Conservation (phyloP, 192 early-diverging fungal species). For the Pecoramyces ruminantium region DNA sequence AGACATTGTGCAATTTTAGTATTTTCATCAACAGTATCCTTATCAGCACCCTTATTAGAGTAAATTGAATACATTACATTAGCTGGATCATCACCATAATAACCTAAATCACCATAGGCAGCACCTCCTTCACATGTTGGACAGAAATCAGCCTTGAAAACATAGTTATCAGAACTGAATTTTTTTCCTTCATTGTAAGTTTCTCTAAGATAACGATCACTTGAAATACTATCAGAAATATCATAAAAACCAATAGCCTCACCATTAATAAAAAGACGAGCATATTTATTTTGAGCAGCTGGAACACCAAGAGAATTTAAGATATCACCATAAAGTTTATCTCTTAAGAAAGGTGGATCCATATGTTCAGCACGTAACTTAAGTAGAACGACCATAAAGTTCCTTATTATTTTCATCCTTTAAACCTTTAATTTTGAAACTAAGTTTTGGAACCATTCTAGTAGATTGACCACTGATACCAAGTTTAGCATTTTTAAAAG, state of each 20-base stretch:
- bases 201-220: background rate
- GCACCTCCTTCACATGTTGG: background rate
- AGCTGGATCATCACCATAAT: background rate
- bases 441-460: background rate
- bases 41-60: background rate
- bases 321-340: background rate
- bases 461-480: background rate
- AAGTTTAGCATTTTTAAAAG: background rate
- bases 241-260: background rate
- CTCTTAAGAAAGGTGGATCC: background rate
- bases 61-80: background rate
- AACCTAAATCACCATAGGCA: background rate
- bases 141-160: background rate
- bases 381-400: background rate
- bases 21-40: background rate
- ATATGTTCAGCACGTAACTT: background rate
- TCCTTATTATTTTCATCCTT: background rate
- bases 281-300: background rate
- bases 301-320: background rate
- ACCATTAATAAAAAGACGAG: background rate
- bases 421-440: background rate
- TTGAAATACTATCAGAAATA: background rate
- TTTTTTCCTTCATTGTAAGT: background rate
- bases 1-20: background rate
- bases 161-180: background rate